Evolutionary conservation across 2,329 filamentous ascomycete species (phyloP).

Genomic region (Hymenoscyphus fraxineus): DNA sequence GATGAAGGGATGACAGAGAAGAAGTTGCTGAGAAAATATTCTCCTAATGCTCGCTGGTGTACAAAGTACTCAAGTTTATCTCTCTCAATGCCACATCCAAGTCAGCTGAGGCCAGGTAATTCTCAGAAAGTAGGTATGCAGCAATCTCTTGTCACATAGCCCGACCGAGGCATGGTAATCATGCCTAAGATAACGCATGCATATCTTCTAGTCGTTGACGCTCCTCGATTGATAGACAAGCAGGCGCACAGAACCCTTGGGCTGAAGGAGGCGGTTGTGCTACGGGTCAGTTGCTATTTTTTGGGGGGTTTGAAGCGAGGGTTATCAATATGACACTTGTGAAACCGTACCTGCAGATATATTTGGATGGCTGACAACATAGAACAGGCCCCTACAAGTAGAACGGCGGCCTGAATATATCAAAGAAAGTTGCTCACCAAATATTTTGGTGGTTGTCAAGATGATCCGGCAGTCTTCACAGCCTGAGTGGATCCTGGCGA

Average conservation of each 20-base stretch:
- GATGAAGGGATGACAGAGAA: neutral
- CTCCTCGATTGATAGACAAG: neutral
- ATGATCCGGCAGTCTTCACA: neutral
- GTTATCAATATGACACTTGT: neutral
- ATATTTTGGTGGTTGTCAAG: neutral
- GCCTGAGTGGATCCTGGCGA: neutral
- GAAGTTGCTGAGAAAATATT: neutral
- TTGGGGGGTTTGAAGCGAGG: slow-evolving; percentile 1
- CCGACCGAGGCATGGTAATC: neutral
- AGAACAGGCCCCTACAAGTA: neutral
- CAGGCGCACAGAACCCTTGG: neutral
- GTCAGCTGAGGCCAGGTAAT: neutral
- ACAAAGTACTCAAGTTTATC: neutral
- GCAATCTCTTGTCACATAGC: neutral
- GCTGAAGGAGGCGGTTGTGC: slow-evolving; percentile 1
- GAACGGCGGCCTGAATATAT: neutral
- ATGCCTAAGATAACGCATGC: slow-evolving; percentile 1
- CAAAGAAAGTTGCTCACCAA: neutral
- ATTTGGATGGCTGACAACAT: neutral
- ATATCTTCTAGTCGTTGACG: neutral
- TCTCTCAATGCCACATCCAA: neutral
- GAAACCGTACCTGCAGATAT: slow-evolving; percentile 1
- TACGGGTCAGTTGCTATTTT: neutral
- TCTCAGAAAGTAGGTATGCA: neutral
- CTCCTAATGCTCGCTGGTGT: neutral